phyloP scores from a whole-genome alignment of 169 alveolate species.

The Plasmodium inui region DNA sequence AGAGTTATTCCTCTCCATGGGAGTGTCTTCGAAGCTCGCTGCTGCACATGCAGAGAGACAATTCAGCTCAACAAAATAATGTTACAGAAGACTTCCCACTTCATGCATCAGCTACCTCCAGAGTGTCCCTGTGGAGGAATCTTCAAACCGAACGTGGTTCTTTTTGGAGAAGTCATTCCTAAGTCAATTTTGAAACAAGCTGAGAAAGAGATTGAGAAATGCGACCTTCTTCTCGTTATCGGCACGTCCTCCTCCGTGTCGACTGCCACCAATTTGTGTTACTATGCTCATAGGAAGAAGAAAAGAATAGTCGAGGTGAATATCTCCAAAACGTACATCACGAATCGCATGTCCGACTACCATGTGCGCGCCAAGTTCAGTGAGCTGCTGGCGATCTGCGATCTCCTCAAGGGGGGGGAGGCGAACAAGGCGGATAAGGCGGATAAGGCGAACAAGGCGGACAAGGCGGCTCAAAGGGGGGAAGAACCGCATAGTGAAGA shows the following conservation, averaged over 20 bases:
- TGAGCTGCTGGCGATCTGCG: conserved; percentile 3
- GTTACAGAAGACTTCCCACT: conserved; percentile 65
- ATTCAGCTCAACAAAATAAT: conserved; percentile 45
- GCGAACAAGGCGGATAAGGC: no score
- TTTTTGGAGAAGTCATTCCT: conserved; percentile 65
- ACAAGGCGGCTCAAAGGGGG: no score
- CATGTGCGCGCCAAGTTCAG: conserved; percentile 60
- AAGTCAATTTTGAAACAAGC: conserved; percentile 46
- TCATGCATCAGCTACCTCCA: conserved; percentile 70
- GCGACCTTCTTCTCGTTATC: conserved; percentile 50
- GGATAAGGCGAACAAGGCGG: no score
- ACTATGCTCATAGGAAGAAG: conserved; percentile 45
- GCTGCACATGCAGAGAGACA: conserved; percentile 54
- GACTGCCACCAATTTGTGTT: conserved; percentile 56
- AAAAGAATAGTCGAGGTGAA: conserved; percentile 59
- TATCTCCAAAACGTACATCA: conserved; percentile 36
- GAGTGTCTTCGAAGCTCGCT: conserved; percentile 47
- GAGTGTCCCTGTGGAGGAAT: conserved; percentile 75
- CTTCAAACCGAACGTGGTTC: conserved; percentile 47
- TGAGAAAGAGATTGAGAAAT: conserved; percentile 31
- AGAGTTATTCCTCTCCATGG: conserved; percentile 63
- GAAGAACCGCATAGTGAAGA: neutral
- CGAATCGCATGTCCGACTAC: conserved; percentile 51
- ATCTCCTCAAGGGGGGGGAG: conserved; percentile 6
- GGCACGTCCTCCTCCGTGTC: conserved; percentile 68